Conservation (phyloP, 192 early-diverging fungal species). For the Chytriomyces sp. region DNA sequence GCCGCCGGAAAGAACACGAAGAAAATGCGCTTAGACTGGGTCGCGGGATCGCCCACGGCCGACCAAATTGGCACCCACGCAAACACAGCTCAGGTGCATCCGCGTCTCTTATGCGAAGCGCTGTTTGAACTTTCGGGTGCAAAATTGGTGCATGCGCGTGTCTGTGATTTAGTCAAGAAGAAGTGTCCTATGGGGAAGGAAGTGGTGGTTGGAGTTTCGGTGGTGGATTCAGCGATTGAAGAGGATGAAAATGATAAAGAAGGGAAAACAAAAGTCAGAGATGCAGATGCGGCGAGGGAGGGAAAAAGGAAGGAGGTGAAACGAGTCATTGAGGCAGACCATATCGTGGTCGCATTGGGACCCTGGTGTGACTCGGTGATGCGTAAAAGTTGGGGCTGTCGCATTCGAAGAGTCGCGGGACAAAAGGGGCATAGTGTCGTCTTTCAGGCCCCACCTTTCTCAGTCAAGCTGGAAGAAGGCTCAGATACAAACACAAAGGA, state of each 20-base stretch:
- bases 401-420: conserved; percentile 1
- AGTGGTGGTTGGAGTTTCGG: neutral
- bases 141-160: conserved; percentile 3
- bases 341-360: conserved; percentile 10
- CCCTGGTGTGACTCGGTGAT: conserved; percentile 12
- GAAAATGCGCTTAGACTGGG: neutral
- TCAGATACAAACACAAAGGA: too few species aligned
- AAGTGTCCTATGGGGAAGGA: neutral
- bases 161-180: neutral
- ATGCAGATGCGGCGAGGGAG: too few species aligned
- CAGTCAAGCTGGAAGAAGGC: too few species aligned
- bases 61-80: conserved; percentile 1
- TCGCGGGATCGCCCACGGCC: neutral
- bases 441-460: too few species aligned
- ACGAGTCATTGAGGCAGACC: neutral
- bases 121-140: conserved; percentile 12
- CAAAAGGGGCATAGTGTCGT: conserved; percentile 9
- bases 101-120: conserved; percentile 14
- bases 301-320: too few species aligned
- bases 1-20: neutral
- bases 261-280: neutral
- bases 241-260: neutral
- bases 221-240: too few species aligned
- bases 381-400: conserved; percentile 4
- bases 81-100: conserved; percentile 22